A percentile compares a stretch with the other conserved stretches of the same genome.
Conservation (phyloP, 306 rosid genomes). For the Pachyrhizus erosus region DNA sequence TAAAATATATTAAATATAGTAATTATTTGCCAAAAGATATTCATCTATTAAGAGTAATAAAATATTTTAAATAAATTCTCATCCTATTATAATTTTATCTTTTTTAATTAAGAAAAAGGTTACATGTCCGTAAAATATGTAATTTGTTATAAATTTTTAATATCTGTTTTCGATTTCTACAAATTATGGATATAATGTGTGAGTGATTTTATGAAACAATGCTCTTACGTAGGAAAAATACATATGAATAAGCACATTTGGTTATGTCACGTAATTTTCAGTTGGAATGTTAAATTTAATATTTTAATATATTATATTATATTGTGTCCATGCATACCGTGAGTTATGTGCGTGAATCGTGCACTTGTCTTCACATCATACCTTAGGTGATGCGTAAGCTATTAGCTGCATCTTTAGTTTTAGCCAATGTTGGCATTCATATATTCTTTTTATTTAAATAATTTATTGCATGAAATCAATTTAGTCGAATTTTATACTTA, state of each 20-base stretch:
- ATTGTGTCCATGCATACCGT: background rate
- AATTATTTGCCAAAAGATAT: too few relatives aligned
- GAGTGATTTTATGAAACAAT: too few relatives aligned
- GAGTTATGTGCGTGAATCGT: background rate
- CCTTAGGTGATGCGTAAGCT: background rate
- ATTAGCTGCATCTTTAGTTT: background rate
- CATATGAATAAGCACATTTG: background rate
- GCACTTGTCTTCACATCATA: background rate
- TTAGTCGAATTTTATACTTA: background rate
- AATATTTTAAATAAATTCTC: too few relatives aligned
- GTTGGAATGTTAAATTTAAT: background rate
- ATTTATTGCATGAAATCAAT: background rate
- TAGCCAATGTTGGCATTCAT: background rate
- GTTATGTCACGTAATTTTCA: background rate
- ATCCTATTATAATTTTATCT: too few relatives aligned
- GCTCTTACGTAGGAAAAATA: background rate
- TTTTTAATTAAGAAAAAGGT: too few relatives aligned
- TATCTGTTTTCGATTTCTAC: too few relatives aligned
- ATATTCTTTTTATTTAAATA: background rate
- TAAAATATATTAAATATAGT: too few relatives aligned
- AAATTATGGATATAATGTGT: too few relatives aligned
- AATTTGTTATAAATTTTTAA: too few relatives aligned
- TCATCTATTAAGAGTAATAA: too few relatives aligned
- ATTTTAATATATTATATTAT: background rate
- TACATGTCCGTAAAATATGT: too few relatives aligned